Conservation (phyloP, 805 yeast species). For the Saccharomycopsis javanensis region DNA sequence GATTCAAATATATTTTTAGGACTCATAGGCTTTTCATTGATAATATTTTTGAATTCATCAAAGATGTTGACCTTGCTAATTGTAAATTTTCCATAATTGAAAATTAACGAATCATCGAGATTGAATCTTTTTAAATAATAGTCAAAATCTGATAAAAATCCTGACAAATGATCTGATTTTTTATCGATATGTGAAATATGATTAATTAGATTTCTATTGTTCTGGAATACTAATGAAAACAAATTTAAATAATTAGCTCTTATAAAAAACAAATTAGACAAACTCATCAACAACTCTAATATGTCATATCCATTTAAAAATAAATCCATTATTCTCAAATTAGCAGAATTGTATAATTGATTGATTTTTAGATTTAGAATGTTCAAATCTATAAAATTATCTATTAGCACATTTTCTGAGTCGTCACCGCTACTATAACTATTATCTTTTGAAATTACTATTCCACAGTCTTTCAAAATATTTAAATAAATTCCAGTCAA, state of each 20-base stretch:
- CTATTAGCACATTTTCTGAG: constrained; percentile 14
- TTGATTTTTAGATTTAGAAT: constrained; percentile 44
- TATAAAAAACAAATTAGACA: constrained; percentile 52
- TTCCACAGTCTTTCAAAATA: constrained; percentile 55
- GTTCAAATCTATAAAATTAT: constrained; percentile 28
- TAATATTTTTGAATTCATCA: constrained; percentile 38
- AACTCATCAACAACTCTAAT: constrained; percentile 32
- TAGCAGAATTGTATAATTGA: constrained; percentile 59
- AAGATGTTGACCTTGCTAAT: constrained; percentile 34
- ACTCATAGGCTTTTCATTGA: constrained; percentile 45
- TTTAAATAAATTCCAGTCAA: constrained; percentile 80
- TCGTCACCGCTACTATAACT: not conserved
- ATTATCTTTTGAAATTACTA: constrained; percentile 23
- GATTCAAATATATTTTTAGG: constrained; percentile 38
- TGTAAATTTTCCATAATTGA: constrained; percentile 20
- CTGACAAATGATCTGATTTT: constrained; percentile 19
- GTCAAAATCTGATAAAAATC: constrained; percentile 11
- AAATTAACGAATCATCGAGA: not conserved
- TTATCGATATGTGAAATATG: not conserved
- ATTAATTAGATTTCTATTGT: not conserved
- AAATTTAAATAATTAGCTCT: constrained; percentile 38
- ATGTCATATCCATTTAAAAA: constrained; percentile 54
- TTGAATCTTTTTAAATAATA: not conserved
- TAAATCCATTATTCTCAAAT: constrained; percentile 45
- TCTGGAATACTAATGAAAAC: not conserved